Evolutionary conservation across 768 basidiomycete genomes (phyloP).

Genomic region (Boletus huronensis): DNA sequence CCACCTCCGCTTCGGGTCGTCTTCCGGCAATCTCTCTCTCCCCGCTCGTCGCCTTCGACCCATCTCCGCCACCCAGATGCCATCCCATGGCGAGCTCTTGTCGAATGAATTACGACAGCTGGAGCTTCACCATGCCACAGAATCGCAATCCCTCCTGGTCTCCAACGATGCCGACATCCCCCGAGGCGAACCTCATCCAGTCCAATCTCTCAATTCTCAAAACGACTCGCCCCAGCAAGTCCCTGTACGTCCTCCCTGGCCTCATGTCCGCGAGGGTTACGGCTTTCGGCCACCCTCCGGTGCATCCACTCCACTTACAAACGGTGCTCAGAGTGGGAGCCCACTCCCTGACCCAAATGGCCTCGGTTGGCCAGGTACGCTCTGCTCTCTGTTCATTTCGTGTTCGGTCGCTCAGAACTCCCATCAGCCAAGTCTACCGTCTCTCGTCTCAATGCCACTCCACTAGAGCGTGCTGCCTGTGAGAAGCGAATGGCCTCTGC

Average conservation of each 20-base stretch:
- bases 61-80: conserved; percentile 15
- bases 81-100: conserved; percentile 39
- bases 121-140: conserved; percentile 28
- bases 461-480: conserved; percentile 65
- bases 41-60: not conserved
- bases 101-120: conserved; percentile 47
- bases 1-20: conserved; percentile 14
- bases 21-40: not conserved
- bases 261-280: conserved; percentile 67
- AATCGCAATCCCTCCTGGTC: not conserved
- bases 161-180: conserved; percentile 10
- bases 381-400: conserved; percentile 4
- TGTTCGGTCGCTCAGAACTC: conserved; percentile 13
- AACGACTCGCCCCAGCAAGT: conserved; percentile 15
- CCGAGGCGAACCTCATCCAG: conserved; percentile 2
- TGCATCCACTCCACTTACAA: conserved; percentile 53
- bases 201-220: not conserved
- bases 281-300: conserved; percentile 76
- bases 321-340: conserved; percentile 25
- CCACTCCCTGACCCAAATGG: conserved; percentile 59
- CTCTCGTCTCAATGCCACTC: conserved; percentile 76
- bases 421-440: conserved; percentile 82
- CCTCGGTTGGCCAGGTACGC: conserved; percentile 88
- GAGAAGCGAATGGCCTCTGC: conserved; percentile 79
- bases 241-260: conserved; percentile 19